These are phyloP conservation scores for Blastobotrys buckinghamii DNA, from an alignment of 1,139 yeast genomes.

Conservation along the genomic window DNA sequence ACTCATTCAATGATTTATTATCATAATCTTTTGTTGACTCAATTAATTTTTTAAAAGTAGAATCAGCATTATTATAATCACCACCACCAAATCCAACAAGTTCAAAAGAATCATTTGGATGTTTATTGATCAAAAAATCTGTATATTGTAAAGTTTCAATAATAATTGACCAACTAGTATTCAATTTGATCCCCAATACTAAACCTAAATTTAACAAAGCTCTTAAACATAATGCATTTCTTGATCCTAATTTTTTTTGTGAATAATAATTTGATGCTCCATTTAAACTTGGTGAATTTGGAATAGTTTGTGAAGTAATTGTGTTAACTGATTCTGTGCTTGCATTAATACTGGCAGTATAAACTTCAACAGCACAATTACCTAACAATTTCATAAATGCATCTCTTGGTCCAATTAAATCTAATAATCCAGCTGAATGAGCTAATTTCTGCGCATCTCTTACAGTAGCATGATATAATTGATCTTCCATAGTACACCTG, in stretches of 20 bases:
- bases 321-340: background rate
- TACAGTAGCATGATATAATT: constrained; percentile 49
- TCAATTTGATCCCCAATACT: constrained; percentile 69
- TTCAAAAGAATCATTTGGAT: constrained; percentile 31
- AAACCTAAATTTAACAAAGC: constrained; percentile 72
- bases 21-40: constrained; percentile 7
- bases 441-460: constrained; percentile 74
- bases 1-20: background rate
- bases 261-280: too few species aligned
- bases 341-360: background rate
- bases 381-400: constrained; percentile 55
- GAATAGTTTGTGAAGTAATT: background rate
- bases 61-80: constrained; percentile 51
- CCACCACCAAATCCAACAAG: constrained; percentile 21
- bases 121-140: constrained; percentile 45
- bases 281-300: background rate
- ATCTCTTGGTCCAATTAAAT: constrained; percentile 51
- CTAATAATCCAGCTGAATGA: constrained; percentile 76
- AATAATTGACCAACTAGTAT: constrained; percentile 61
- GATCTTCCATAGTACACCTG: constrained; percentile 62
- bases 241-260: background rate
- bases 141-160: constrained; percentile 57
- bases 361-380: constrained; percentile 17
- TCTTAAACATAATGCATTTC: constrained; percentile 71
- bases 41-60: constrained; percentile 50